A percentile compares a stretch with the other conserved stretches of the same genome.
phyloP scores from a whole-genome alignment of 2,329 filamentous ascomycete species.

The Zymoseptoria pseudotritici region DNA sequence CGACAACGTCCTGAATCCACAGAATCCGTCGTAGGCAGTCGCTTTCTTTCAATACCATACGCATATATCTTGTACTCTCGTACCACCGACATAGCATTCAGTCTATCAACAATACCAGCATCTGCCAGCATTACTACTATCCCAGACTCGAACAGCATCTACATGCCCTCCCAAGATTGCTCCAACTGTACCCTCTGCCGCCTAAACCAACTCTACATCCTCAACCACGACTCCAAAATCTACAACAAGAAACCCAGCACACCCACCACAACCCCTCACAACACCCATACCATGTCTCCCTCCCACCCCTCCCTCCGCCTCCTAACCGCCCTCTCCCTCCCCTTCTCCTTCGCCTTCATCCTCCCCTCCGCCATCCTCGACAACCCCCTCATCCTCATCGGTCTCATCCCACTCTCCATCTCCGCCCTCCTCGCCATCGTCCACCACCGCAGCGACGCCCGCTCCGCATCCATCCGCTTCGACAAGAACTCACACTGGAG shows the following conservation, averaged over 20 bases:
- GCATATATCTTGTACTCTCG: neutral
- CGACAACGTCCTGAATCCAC: neutral
- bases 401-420: conserved; percentile 16
- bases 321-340: conserved; percentile 8
- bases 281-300: neutral
- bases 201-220: conserved; percentile 8
- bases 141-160: too few species aligned
- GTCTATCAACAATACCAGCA: too few species aligned
- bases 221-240: conserved; percentile 1
- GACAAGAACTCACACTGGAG: neutral
- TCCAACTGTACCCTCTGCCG: conserved; percentile 4
- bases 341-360: conserved; percentile 14
- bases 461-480: neutral
- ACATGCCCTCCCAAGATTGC: conserved; percentile 2
- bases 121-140: too few species aligned
- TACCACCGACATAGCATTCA: too few species aligned
- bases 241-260: neutral
- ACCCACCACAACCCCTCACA: neutral
- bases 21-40: neutral
- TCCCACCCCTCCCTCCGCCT: conserved; percentile 12
- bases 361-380: conserved; percentile 14
- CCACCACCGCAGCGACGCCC: neutral
- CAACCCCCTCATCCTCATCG: conserved; percentile 6
- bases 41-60: neutral
- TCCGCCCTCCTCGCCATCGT: conserved; percentile 6